phyloP scores from a whole-genome alignment of 129 eudicot species.

The Smallanthus sonchifolius region DNA sequence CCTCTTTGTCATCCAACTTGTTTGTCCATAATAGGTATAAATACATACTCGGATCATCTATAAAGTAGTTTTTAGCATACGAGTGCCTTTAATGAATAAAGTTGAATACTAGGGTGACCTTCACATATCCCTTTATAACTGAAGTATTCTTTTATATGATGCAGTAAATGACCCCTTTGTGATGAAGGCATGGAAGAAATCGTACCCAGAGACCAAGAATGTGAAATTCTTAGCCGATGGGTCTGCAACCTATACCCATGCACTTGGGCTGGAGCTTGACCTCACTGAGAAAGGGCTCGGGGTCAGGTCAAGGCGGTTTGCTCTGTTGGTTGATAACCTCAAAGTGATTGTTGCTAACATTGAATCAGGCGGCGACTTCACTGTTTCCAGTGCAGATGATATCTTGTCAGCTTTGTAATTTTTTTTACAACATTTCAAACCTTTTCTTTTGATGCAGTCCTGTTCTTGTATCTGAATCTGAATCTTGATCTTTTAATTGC shows the following conservation, averaged over 20 bases:
- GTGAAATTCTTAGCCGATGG: slow-evolving; percentile 88
- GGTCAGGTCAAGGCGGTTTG: slow-evolving; percentile 64
- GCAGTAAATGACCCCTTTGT: slow-evolving; percentile 77
- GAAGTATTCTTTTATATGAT: background rate
- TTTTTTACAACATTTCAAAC: background rate
- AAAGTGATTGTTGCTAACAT: slow-evolving; percentile 68
- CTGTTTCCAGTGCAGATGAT: slow-evolving; percentile 74
- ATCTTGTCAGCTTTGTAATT: slow-evolving; percentile 58
- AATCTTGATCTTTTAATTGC: background rate
- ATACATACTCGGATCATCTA: background rate
- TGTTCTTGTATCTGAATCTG: background rate
- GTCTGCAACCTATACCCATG: slow-evolving; percentile 60
- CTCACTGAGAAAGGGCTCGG: slow-evolving; percentile 80
- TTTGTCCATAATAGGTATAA: background rate
- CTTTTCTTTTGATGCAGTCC: background rate
- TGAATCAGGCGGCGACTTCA: slow-evolving; percentile 84
- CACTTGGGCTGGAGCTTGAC: slow-evolving; percentile 88
- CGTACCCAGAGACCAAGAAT: slow-evolving; percentile 68
- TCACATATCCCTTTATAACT: background rate
- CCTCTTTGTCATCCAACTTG: background rate
- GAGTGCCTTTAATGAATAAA: background rate
- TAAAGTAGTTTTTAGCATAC: background rate
- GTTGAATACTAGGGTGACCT: background rate
- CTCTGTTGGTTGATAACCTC: slow-evolving; percentile 71
- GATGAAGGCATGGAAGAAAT: slow-evolving; percentile 92